These are phyloP conservation scores for Pezicula neosporulosa DNA, from an alignment of 2,329 filamentous ascomycete species.

Conservation along the genomic window DNA sequence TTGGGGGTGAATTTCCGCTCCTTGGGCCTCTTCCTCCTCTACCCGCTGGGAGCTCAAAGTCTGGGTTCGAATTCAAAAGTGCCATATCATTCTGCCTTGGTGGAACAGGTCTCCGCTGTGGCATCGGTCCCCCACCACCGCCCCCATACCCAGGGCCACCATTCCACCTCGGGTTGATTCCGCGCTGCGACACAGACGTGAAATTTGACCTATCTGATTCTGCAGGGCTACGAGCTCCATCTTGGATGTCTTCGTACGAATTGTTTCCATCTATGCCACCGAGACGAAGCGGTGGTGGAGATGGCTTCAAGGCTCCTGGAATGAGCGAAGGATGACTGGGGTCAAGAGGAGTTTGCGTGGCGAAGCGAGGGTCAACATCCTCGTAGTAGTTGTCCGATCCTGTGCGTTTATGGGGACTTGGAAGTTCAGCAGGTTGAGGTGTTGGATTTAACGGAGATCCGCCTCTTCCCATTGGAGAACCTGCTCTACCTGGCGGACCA, in stretches of 20 bases:
- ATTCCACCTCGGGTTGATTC: constrained; percentile 85
- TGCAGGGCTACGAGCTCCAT: constrained; percentile 65
- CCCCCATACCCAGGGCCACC: constrained; percentile 14
- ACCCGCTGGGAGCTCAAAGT: constrained; percentile 68
- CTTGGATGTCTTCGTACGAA: constrained; percentile 61
- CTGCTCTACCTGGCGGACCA: constrained; percentile 35
- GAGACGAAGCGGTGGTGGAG: constrained; percentile 12
- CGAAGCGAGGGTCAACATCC: constrained; percentile 88
- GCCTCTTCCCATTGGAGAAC: background rate
- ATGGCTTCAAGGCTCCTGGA: constrained; percentile 27
- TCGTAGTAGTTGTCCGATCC: constrained; percentile 69
- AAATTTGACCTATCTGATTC: constrained; percentile 81
- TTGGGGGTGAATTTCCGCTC: constrained; percentile 10
- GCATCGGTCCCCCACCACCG: constrained; percentile 29
- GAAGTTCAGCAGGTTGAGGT: constrained; percentile 32
- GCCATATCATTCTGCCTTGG: constrained; percentile 60
- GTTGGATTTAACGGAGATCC: constrained; percentile 38
- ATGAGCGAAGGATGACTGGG: constrained; percentile 24
- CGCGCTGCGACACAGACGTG: constrained; percentile 85
- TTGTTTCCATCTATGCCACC: constrained; percentile 29
- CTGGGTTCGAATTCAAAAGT: constrained; percentile 75
- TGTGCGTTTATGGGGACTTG: constrained; percentile 23
- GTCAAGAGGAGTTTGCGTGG: constrained; percentile 35
- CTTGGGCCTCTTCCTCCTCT: constrained; percentile 18
- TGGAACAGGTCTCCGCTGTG: constrained; percentile 17